A percentile compares a stretch with the other conserved stretches of the same genome.
Evolutionary conservation across 306 rosid genomes (phyloP).

Genomic region (Casuarina equisetifolia): DNA sequence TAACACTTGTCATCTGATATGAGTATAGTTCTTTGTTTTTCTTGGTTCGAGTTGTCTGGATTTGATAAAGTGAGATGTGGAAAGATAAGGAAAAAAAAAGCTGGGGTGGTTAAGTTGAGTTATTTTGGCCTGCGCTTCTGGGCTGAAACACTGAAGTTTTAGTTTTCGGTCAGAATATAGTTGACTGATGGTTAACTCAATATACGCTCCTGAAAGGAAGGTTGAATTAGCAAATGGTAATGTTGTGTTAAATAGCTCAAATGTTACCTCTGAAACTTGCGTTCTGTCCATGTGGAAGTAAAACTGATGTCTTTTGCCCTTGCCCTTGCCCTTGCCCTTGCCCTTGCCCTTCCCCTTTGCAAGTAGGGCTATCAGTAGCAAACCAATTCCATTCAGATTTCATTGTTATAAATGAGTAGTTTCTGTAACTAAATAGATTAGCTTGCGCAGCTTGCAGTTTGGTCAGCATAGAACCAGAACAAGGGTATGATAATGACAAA

Average conservation of each 20-base stretch:
- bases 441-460: too few relatives aligned
- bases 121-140: not conserved
- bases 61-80: not conserved
- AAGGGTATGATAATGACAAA: too few relatives aligned
- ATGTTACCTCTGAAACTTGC: not conserved
- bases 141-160: not conserved
- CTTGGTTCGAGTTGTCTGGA: too few relatives aligned
- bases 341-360: not conserved
- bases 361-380: too few relatives aligned
- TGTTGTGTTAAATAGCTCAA: not conserved
- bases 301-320: not conserved
- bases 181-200: too few relatives aligned
- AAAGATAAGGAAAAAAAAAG: not conserved
- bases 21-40: too few relatives aligned
- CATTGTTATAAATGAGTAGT: too few relatives aligned
- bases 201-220: too few relatives aligned
- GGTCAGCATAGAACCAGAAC: too few relatives aligned
- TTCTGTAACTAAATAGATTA: too few relatives aligned
- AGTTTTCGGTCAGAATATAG: not conserved
- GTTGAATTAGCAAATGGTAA: not conserved
- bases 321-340: not conserved
- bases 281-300: not conserved
- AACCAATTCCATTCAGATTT: too few relatives aligned
- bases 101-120: not conserved
- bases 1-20: too few relatives aligned